phyloP scores from a whole-genome alignment of 139 green algal genomes.

The Coelastrella sp. region DNA sequence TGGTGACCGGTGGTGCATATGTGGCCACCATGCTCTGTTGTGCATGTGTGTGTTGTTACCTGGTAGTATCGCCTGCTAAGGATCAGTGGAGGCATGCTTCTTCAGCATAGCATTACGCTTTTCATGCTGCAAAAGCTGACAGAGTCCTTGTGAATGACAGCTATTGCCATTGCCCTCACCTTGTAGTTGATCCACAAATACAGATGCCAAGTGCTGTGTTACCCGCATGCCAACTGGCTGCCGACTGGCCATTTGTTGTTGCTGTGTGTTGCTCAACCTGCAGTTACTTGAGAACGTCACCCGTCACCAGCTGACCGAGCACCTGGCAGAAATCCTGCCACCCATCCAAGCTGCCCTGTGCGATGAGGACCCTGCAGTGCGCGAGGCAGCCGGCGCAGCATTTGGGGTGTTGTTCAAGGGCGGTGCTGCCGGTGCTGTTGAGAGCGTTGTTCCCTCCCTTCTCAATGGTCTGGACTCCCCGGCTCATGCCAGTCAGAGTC shows the following conservation, averaged over 20 bases:
- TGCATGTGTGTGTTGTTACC: too few species aligned
- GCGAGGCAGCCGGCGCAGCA: conserved; percentile 87
- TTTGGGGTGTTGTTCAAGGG: conserved; percentile 91
- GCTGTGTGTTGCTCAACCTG: not conserved
- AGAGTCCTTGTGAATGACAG: too few species aligned
- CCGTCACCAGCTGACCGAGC: conserved; percentile 84
- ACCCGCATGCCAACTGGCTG: not conserved
- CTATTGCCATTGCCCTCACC: too few species aligned
- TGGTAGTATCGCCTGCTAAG: too few species aligned
- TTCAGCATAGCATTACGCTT: too few species aligned
- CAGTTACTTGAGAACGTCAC: conserved; percentile 83
- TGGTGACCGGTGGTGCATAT: too few species aligned
- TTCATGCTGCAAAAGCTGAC: too few species aligned
- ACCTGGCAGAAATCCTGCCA: conserved; percentile 89
- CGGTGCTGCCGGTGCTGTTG: conserved; percentile 72
- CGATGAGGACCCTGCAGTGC: conserved; percentile 80
- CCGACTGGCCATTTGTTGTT: not conserved
- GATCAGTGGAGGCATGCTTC: too few species aligned
- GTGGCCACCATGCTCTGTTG: too few species aligned
- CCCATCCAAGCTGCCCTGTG: conserved; percentile 84
- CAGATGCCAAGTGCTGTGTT: too few species aligned
- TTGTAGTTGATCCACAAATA: too few species aligned
- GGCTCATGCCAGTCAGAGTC: conserved; percentile 62
- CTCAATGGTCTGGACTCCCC: conserved; percentile 74
- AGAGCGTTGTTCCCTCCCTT: conserved; percentile 87